Conservation (phyloP, 768 basidiomycete genomes). For the Termitomyces sp. region DNA sequence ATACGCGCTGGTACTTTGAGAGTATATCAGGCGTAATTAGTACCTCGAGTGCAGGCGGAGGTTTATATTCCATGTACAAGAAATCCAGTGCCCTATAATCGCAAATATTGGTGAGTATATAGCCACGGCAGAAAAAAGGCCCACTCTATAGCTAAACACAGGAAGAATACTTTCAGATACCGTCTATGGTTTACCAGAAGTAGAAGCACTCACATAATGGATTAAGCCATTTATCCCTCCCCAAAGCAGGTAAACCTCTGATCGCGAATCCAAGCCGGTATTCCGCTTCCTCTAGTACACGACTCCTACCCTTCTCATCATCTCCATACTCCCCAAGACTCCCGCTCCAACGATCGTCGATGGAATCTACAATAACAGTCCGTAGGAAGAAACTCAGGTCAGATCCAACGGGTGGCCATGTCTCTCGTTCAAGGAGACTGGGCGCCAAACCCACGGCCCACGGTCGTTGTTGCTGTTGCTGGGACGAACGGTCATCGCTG, state of each 20-base stretch:
- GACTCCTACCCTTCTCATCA: slow-evolving; percentile 9
- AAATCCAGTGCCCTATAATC: slow-evolving; percentile 75
- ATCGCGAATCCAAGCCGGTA: slow-evolving; percentile 82
- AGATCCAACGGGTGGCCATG: slow-evolving; percentile 84
- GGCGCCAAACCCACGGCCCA: slow-evolving; percentile 74
- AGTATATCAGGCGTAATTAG: slow-evolving; percentile 67
- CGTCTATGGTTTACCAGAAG: neutral
- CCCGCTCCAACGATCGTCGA: slow-evolving; percentile 30
- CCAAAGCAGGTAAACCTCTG: slow-evolving; percentile 57
- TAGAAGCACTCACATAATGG: slow-evolving; percentile 60
- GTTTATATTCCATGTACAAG: slow-evolving; percentile 84
- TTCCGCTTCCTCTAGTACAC: slow-evolving; percentile 56
- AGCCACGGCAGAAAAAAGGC: slow-evolving; percentile 13
- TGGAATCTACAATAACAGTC: slow-evolving; percentile 80
- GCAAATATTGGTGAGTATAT: slow-evolving; percentile 5
- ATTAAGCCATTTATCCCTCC: slow-evolving; percentile 74
- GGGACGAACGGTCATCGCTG: slow-evolving; percentile 12
- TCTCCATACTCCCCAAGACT: slow-evolving; percentile 17
- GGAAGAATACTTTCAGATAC: slow-evolving; percentile 2
- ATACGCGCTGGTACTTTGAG: slow-evolving; percentile 83
- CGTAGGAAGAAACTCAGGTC: slow-evolving; percentile 81
- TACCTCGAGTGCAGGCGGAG: slow-evolving; percentile 71
- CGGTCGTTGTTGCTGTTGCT: slow-evolving; percentile 37
- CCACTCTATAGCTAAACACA: slow-evolving; percentile 40
- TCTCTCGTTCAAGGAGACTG: slow-evolving; percentile 62